phyloP scores from a whole-genome alignment of 176 grass and related monocot genomes.

The Aegilops sharonensis region DNA sequence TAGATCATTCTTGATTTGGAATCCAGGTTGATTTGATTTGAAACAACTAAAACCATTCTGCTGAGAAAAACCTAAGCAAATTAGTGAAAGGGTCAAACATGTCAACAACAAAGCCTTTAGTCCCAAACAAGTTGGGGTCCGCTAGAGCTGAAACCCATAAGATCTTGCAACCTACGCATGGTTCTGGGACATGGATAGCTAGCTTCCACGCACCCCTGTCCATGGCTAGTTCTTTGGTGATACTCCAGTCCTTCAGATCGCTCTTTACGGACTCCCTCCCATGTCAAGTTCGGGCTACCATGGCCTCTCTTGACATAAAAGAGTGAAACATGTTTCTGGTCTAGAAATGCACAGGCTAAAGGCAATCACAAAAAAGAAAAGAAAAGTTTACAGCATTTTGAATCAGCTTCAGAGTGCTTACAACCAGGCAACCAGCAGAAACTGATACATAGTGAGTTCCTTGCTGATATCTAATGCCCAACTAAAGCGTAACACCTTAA shows the following conservation, averaged over 20 bases:
- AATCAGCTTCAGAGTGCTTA: neutral
- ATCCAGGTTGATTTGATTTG: constrained; percentile 20
- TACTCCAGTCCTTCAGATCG: too few relatives aligned
- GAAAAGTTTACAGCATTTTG: neutral
- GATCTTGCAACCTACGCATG: too few relatives aligned
- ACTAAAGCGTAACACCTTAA: neutral
- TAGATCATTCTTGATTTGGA: constrained; percentile 2
- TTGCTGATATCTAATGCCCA: constrained; percentile 10
- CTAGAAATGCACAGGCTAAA: constrained; percentile 10
- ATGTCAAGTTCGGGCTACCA: too few relatives aligned
- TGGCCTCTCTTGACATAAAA: too few relatives aligned
- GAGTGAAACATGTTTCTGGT: neutral
- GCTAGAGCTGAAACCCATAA: too few relatives aligned
- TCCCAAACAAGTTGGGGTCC: too few relatives aligned
- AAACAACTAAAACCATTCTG: constrained; percentile 5
- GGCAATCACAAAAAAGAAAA: neutral
- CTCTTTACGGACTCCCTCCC: too few relatives aligned
- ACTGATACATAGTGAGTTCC: constrained; percentile 3
- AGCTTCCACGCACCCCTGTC: too few relatives aligned
- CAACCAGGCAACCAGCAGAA: constrained; percentile 1
- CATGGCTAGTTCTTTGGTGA: too few relatives aligned
- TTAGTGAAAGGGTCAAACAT: neutral
- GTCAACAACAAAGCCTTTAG: too few relatives aligned
- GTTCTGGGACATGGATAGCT: too few relatives aligned
- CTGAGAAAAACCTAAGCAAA: neutral